Evolutionary conservation across 2,329 filamentous ascomycete species (phyloP), one percentile per base, ranked within the genome.

Genomic region (Metarhizium sp.): DNA sequence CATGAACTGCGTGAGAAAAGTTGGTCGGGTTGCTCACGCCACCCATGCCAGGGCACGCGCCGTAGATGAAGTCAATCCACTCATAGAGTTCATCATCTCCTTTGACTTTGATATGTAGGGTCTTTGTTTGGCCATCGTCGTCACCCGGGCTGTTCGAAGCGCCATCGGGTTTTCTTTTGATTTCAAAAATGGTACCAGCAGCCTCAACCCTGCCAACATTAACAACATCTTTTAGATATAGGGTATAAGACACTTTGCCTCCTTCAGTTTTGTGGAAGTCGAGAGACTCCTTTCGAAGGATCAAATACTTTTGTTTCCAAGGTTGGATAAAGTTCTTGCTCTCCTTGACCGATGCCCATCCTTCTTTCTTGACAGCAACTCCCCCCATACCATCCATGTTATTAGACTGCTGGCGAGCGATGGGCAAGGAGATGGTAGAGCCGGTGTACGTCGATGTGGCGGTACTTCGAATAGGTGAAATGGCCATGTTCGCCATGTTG

Each of bases 21-120:
- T 97, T 96, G 61, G 94, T 97, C 6, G 94, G 94, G 71, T 97
- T 96, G 74, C 92, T 96, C 55, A 99, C 94, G 63, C 94, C 94
- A 59, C 94, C 92, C 90, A 97, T 96, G 59, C 90, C 92, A 18
- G 94, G 94, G 70, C 92, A 97, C 60, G 92, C 87, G 63, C 92
- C 91, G 69, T 97, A 97, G 62, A 99, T 95, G 69, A 92, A 90
- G 71, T 99, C 94, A 66, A 97, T 96, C 94, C 94, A 99, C 65
- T 95, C 91, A 71, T 99, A 99, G 54, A 99, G 84, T 63, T 99
- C 94, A 67, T 96, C 92, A 66, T 99, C 94, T 55, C 86, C 88
- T 73, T 96, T 95, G 64, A 97, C 91, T 69, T 88, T 90, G 70
- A 96, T 94, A 60, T 94, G 91, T 53, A 96, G 82, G 3, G 90